phyloP scores from a whole-genome alignment of 2,329 filamentous ascomycete genomes.

The Fusarium sp. region DNA sequence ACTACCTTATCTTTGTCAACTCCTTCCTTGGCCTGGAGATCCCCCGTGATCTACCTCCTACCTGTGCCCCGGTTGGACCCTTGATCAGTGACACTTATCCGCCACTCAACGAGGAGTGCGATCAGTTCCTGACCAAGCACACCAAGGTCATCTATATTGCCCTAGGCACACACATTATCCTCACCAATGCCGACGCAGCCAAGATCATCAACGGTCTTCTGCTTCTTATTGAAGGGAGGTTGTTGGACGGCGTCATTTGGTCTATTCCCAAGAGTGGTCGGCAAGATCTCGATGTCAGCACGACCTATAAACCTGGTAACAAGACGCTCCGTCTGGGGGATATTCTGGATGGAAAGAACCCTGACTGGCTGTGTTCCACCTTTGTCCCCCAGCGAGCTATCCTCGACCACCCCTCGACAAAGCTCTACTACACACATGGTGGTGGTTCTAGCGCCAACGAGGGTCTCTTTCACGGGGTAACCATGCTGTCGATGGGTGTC shows the following conservation, averaged over 20 bases:
- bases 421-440: not conserved
- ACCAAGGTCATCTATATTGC: not conserved
- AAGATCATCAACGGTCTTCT: not conserved
- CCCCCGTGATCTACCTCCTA: not conserved
- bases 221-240: not conserved
- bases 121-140: not conserved
- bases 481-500: conserved; percentile 48
- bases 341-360: not conserved
- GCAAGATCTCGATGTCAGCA: not conserved
- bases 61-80: not conserved
- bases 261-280: not conserved
- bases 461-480: conserved; percentile 49
- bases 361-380: not conserved
- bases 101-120: not conserved
- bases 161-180: not conserved
- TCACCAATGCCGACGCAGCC: not conserved
- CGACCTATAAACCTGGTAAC: not conserved
- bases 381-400: not conserved
- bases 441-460: conserved; percentile 50
- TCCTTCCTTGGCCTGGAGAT: not conserved
- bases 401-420: not conserved
- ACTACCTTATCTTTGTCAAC: not conserved
- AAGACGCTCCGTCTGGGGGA: not conserved
- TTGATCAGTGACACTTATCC: not conserved
- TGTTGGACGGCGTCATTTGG: not conserved